Evolutionary conservation across 768 basidiomycete genomes (phyloP), one percentile per base, ranked within the genome.

Genomic region (Tricholoma sp.): DNA sequence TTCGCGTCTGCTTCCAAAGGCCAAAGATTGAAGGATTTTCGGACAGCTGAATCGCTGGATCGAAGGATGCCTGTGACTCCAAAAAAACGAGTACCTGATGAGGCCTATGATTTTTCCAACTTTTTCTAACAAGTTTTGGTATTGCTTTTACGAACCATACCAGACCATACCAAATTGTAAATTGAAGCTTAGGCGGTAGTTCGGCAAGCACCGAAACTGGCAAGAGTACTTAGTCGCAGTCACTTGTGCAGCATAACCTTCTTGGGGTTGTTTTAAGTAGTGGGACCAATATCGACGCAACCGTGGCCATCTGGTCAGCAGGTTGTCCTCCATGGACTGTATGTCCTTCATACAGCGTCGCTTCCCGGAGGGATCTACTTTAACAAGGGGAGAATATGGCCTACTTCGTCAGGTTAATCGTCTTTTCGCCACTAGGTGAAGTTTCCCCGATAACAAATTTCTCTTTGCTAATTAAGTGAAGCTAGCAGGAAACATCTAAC

Each of bases 91-190:
- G 52, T 3, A 27, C 24, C 62, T 18, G 72, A 68, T 45, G 73
- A 76, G 62, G 74, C 74, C n/a, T 84, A 83, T 61, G 77, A 81
- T 64, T 84, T 84, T 62, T 72, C 72, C 47, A 72, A 75, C 59
- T 84, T 80, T 69, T 84, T 83, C 62, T 74, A 56, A 43, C 31
- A 32, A 2, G 24, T 27, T 27, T 27, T 27, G 24, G 24, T 27
- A n/a, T n/a, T n/a, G n/a, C n/a, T n/a, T n/a, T n/a, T n/a, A n/a
- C n/a, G n/a, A n/a, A n/a, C n/a, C n/a, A n/a, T n/a, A n/a, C n/a
- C n/a, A n/a, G n/a, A n/a, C n/a, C n/a, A n/a, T n/a, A n/a, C n/a
- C n/a, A n/a, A n/a, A n/a, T n/a, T n/a, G n/a, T n/a, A n/a, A n/a
- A n/a, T n/a, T n/a, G 24, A 27, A 27, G 2, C 3, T 5, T 27